Base-by-base conservation (phyloP, 208 protist species). In the Crithidia brevicula region DNA sequence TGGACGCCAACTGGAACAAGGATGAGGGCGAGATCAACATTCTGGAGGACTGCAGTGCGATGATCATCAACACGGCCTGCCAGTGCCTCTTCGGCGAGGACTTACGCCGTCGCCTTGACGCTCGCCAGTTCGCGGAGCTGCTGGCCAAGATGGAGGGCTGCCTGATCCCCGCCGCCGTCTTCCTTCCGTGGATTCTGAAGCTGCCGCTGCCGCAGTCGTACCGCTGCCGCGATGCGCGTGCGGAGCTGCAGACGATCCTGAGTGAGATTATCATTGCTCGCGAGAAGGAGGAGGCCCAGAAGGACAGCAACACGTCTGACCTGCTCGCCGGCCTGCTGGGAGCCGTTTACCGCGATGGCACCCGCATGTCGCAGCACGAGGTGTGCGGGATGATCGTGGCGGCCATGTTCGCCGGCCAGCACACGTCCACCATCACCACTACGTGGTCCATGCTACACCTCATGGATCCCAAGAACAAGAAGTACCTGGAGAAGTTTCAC, bases 41-140 rank as follows among this genome's bases (percentile, higher is more conserved):
- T 38, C 65, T 86, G 28, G 81, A 95, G 68, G 90, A 92, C 67
- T 91, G 93, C 76, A 79, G 86, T 30, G 88, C 90, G 30, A 94
- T 97, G 83, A 98, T 96, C 63, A 98, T 97, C 74, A 94, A 97
- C 69, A 98, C 95, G 33, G 91, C 95, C 25, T 93, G 88, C 69
- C 81, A 95, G 57, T 97, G 90, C 66, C 87, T 98, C 22, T 93
- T 97, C 68, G 95, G 95, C 25, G 88, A 93, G 65, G 95, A 97
- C 67, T 77, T 98, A 36, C 85, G 93, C 64, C 81, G 88, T 57
- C 86, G 91, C 56, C 80, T 97, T 20, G 74, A 91, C 62, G 82
- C 79, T 16, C 77, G 91, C 42, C 73, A 85, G 61, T 93, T 98
- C 40, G 82, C 89, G 23, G 58, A 89, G 58, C 86, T 97, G 46